These are phyloP conservation scores for Dicorynia guianensis DNA, from an alignment of 306 rosid genomes.

Conservation along the genomic window DNA sequence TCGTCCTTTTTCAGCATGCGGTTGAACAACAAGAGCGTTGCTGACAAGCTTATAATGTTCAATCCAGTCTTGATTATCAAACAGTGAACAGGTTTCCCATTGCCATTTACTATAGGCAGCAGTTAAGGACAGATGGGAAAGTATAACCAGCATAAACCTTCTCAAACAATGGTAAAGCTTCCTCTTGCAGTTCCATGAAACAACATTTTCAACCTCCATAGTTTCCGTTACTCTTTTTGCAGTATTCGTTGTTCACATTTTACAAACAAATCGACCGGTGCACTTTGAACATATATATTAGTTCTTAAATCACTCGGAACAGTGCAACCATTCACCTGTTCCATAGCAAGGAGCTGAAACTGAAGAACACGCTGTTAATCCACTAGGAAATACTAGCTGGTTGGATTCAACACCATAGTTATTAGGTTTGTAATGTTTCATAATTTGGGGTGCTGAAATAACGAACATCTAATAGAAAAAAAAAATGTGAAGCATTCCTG, in stretches of 20 bases:
- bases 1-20: constrained; percentile 67
- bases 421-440: too few relatives aligned
- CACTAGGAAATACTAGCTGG: constrained; percentile 82
- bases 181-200: constrained; percentile 84
- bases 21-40: constrained; percentile 83
- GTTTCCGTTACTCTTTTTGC: constrained; percentile 59
- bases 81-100: constrained; percentile 63
- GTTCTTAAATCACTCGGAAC: constrained; percentile 69
- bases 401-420: too few relatives aligned
- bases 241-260: constrained; percentile 72
- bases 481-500: too few relatives aligned
- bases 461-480: too few relatives aligned
- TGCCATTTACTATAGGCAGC: constrained; percentile 51
- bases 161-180: constrained; percentile 73
- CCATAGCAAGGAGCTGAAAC: constrained; percentile 70
- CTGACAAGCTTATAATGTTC: constrained; percentile 68
- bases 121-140: constrained; percentile 79
- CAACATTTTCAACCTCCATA: constrained; percentile 75
- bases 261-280: constrained; percentile 82
- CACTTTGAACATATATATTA: constrained; percentile 80
- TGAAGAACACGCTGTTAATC: constrained; percentile 78
- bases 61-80: constrained; percentile 77
- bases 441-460: too few relatives aligned
- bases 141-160: constrained; percentile 80
- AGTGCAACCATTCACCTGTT: constrained; percentile 76